phyloP scores from a whole-genome alignment of 495 filamentous ascomycete species.

The Penicillium canariense region DNA sequence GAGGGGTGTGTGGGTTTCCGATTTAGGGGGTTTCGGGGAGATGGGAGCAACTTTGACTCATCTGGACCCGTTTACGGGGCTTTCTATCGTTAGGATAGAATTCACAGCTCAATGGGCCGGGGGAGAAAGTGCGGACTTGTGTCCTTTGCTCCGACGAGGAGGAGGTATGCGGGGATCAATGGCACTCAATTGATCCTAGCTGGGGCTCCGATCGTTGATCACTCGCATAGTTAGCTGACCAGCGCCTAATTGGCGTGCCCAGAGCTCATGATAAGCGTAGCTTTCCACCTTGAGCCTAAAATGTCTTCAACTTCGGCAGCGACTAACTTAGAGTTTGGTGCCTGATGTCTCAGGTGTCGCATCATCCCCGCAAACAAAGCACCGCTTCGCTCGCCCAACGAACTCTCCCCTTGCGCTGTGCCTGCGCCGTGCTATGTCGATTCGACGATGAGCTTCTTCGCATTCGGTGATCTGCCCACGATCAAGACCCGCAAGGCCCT shows the following conservation, averaged over 20 bases:
- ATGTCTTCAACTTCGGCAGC: neutral
- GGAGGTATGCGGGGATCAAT: neutral
- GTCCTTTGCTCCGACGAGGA: neutral
- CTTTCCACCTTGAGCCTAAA: too few relatives aligned
- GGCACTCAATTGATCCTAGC: neutral
- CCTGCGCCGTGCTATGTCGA: conserved; percentile 17
- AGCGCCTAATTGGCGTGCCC: too few relatives aligned
- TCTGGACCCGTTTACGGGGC: neutral
- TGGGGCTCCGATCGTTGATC: neutral
- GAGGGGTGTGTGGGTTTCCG: neutral
- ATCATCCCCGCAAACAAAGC: conserved; percentile 2
- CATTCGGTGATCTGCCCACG: conserved; percentile 42
- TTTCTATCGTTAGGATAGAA: neutral
- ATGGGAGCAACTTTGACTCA: neutral
- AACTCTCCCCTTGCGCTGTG: neutral
- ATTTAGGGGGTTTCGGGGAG: neutral
- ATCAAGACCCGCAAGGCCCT: conserved; percentile 78
- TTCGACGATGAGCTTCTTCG: conserved; percentile 38
- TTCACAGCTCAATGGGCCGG: neutral
- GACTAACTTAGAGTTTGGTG: neutral
- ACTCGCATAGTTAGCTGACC: neutral
- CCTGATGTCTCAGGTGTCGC: conserved; percentile 18
- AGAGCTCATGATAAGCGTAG: too few relatives aligned
- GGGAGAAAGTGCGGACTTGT: neutral
- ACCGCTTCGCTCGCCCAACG: neutral